Conservation (phyloP, 2,329 filamentous ascomycete species). For the Fusarium sp. region DNA sequence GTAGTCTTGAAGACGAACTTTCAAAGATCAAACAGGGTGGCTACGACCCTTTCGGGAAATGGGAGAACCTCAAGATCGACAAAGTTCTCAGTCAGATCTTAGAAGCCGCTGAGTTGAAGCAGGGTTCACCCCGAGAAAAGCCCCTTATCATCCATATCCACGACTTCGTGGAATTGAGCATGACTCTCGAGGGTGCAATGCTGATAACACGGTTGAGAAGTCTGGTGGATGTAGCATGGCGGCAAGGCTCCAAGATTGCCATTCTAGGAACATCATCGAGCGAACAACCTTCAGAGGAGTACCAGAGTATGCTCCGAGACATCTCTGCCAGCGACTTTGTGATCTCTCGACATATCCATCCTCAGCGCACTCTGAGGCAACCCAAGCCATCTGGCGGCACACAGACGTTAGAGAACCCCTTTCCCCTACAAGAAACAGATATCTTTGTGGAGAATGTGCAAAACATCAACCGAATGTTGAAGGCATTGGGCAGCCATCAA, state of each 20-base stretch:
- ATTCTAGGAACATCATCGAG: slow-evolving; percentile 82
- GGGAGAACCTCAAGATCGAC: slow-evolving; percentile 72
- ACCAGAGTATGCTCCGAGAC: slow-evolving; percentile 54
- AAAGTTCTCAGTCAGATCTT: slow-evolving; percentile 69
- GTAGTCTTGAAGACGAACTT: slow-evolving; percentile 58
- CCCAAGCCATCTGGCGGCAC: slow-evolving; percentile 44
- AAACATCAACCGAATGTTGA: slow-evolving; percentile 62
- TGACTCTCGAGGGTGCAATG: slow-evolving; percentile 74
- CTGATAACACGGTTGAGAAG: slow-evolving; percentile 78
- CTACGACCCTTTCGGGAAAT: slow-evolving; percentile 58
- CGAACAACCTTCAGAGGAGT: slow-evolving; percentile 60
- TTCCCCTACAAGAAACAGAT: slow-evolving; percentile 53
- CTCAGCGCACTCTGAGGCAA: slow-evolving; percentile 43
- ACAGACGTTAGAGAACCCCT: slow-evolving; percentile 35
- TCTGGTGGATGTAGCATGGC: slow-evolving; percentile 78
- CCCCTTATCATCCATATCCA: slow-evolving; percentile 81
- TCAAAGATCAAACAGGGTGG: slow-evolving; percentile 56
- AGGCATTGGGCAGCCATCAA: slow-evolving; percentile 49
- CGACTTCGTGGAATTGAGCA: slow-evolving; percentile 82
- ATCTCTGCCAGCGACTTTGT: slow-evolving; percentile 58
- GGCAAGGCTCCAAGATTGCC: slow-evolving; percentile 76
- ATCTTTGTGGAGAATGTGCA: slow-evolving; percentile 59
- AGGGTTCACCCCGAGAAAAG: slow-evolving; percentile 50
- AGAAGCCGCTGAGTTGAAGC: slow-evolving; percentile 57
- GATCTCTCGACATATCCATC: slow-evolving; percentile 52